phyloP scores from a whole-genome alignment of 1,284 basidiomycete genomes.

The Cryptococcus amylolentus region DNA sequence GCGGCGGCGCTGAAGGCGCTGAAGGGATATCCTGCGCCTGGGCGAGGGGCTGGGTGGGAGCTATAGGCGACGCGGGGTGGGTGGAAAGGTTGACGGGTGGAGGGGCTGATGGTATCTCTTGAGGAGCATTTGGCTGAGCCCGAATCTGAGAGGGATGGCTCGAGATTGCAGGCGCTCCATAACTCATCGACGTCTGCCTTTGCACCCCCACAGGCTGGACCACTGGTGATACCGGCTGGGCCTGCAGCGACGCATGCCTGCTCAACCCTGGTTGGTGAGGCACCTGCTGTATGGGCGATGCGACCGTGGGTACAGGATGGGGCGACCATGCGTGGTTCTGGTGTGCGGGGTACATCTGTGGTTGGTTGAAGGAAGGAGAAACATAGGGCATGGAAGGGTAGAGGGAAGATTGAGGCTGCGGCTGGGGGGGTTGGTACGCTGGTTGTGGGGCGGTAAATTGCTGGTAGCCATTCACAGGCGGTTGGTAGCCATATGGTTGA shows the following conservation, averaged over 20 bases:
- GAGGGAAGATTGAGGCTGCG: not conserved
- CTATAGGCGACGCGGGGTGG: conserved; percentile 23
- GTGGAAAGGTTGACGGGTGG: conserved; percentile 27
- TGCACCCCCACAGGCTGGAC: conserved; percentile 9
- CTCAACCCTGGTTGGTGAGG: conserved; percentile 16
- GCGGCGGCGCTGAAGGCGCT: not conserved
- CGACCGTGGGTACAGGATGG: not conserved
- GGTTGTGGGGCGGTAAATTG: not conserved
- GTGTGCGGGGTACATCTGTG: conserved; percentile 48
- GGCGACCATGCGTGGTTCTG: not conserved
- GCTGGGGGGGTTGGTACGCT: not conserved
- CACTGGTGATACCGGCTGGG: conserved; percentile 3
- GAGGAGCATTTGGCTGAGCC: not conserved
- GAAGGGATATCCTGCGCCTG: conserved; percentile 18
- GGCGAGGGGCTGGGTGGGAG: conserved; percentile 2
- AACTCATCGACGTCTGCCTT: conserved; percentile 21
- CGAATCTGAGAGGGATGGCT: not conserved
- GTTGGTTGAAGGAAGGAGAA: conserved; percentile 95
- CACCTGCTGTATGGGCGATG: conserved; percentile 19
- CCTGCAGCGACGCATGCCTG: conserved; percentile 10
- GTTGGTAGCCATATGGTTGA: conserved; percentile 4
- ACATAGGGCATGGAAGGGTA: not conserved
- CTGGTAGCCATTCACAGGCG: conserved; percentile 1
- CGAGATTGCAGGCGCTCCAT: conserved; percentile 17
- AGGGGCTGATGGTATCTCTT: conserved; percentile 9